Conservation (phyloP, 1,139 yeast genomes). For the Yamadazyma blattariae region DNA sequence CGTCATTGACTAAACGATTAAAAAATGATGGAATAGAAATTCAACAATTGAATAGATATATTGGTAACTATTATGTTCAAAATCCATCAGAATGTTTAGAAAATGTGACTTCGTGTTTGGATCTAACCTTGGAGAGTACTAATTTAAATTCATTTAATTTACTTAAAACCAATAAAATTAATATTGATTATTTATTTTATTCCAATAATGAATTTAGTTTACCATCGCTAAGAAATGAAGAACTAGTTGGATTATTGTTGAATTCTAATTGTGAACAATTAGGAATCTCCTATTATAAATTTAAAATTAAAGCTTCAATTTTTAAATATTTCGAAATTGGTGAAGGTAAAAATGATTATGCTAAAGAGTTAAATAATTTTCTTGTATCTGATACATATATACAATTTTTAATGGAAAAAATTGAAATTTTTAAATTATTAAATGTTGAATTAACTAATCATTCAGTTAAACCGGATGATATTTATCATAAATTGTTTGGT, state of each 20-base stretch:
- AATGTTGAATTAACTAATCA: neutral
- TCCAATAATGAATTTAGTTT: conserved; percentile 10
- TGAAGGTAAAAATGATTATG: neutral
- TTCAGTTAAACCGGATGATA: conserved; percentile 2
- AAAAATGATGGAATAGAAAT: neutral
- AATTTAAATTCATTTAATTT: too few species aligned
- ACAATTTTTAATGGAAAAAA: conserved; percentile 16
- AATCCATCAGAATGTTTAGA: conserved; percentile 1
- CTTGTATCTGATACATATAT: conserved; percentile 16
- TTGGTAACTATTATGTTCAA: conserved; percentile 1
- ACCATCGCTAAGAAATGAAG: conserved; percentile 11
- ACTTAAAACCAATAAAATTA: too few species aligned
- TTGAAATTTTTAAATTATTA: conserved; percentile 13
- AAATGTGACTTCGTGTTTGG: too few species aligned
- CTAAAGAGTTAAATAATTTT: conserved; percentile 7
- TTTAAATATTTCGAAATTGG: neutral
- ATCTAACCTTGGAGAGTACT: too few species aligned
- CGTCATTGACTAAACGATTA: too few species aligned
- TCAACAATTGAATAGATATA: neutral
- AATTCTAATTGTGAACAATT: neutral
- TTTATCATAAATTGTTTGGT: conserved; percentile 17
- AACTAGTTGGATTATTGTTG: conserved; percentile 1
- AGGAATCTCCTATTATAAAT: neutral
- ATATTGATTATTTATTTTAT: too few species aligned
- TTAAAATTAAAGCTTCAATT: neutral